Evolutionary conservation across 202 grass and related monocot genomes (phyloP), one percentile per base, ranked within the genome.

Genomic region (Bolboschoenoplectus hybrid): DNA sequence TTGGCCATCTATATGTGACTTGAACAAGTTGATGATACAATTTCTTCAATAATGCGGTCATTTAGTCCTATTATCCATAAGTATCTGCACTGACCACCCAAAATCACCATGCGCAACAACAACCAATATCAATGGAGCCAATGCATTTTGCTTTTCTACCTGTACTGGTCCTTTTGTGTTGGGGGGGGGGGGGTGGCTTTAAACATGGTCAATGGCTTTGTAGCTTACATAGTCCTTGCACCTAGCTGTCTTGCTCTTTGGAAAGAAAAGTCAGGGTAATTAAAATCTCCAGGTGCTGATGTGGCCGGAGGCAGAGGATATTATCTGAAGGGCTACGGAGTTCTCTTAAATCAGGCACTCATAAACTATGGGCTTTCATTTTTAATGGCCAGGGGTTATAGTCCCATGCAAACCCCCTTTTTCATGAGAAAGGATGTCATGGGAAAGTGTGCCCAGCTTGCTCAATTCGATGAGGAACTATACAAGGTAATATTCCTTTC

Each of bases 341-440:
- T 98, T 67, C 65, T 96, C 26, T 86, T 98, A 58, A 98, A 98
- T 71, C 78, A 85, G 86, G 97, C 97, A 0, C 85, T 98, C 75
- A 92, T 96, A 91, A 94, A 96, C 85, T 98, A 89, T 7, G 93
- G 93, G 4, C 70, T 98, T 43, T 49, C 91, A 86, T 98, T 98
- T 89, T 86, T 98, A 63, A 84, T 61, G 57, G 60, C 83, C 43
- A 71, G 86, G 84, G 76, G 67, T 17, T 96, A 91, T 78, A 57
- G 87, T 58, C 85, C 88, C 85, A 94, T 98, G 87, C 97, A 98
- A 40, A 96, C 97, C 67, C 97, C 97, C 8, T 96, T 98, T 88
- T 98, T 98, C 81, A 96, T 98, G 97, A 91, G 97, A 85, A 98
- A 98, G 78, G 96, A 98, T 50, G 87, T 91, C 39, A 98, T 98